Evolutionary conservation across 2,329 filamentous ascomycete genomes (phyloP).

Genomic region (Venturia effusa): DNA sequence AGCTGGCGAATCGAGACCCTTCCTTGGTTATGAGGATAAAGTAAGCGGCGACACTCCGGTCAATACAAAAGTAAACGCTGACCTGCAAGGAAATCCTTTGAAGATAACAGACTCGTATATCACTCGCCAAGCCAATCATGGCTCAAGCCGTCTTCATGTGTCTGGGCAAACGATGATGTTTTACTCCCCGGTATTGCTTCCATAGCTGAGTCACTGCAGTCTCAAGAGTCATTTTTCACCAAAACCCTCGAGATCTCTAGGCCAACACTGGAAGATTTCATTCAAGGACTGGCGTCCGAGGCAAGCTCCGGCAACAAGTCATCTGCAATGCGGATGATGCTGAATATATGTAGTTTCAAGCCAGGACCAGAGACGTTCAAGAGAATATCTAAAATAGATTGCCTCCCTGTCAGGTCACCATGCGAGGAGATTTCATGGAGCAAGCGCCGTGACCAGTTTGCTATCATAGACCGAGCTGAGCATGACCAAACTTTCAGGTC

Average conservation of each 20-base stretch:
- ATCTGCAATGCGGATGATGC: constrained; percentile 7
- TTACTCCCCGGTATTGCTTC: constrained; percentile 11
- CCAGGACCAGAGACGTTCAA: not conserved
- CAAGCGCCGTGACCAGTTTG: not conserved
- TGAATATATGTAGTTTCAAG: constrained; percentile 10
- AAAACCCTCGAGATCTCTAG: not conserved
- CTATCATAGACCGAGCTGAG: constrained; percentile 12
- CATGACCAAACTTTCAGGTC: constrained; percentile 8
- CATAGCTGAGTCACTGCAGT: constrained; percentile 4
- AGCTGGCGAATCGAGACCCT: no score
- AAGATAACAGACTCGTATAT: constrained; percentile 10
- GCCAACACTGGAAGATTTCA: constrained; percentile 11
- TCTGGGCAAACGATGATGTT: constrained; percentile 13
- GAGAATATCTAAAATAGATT: constrained; percentile 1
- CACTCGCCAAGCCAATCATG: constrained; percentile 8
- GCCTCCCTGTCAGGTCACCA: not conserved
- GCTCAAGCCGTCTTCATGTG: constrained; percentile 9
- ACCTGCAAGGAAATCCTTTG: no score
- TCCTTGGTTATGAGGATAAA: no score
- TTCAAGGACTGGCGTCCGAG: constrained; percentile 6
- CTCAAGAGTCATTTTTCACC: constrained; percentile 3
- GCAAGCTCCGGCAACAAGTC: not conserved
- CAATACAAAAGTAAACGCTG: no score
- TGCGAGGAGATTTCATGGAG: not conserved
- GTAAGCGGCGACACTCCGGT: no score